Conservation (phyloP, 441 rosid species). For the Melastoma candidum region DNA sequence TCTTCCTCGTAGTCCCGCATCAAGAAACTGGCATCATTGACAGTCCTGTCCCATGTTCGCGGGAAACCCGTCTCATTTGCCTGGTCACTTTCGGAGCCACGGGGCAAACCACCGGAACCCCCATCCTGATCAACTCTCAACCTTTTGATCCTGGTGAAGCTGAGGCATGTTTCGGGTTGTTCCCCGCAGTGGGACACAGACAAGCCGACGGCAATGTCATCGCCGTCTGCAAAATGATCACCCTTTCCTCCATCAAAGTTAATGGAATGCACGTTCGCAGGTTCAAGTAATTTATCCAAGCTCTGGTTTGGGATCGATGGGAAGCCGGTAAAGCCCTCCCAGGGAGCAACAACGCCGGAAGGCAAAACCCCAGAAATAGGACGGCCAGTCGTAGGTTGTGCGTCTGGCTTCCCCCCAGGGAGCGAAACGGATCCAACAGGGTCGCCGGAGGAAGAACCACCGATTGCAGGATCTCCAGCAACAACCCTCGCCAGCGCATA, state of each 20-base stretch:
- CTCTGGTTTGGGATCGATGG: not conserved
- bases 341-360: not conserved
- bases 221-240: constrained; percentile 1
- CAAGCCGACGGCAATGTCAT: constrained; percentile 7
- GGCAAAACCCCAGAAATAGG: constrained; percentile 1
- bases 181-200: constrained; percentile 9
- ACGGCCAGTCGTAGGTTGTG: constrained; percentile 1
- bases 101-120: constrained; percentile 5
- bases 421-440: not conserved
- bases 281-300: constrained; percentile 1
- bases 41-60: not conserved
- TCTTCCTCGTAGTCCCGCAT: not conserved
- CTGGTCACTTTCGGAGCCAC: not conserved
- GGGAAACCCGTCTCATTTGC: not conserved
- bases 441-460: not conserved
- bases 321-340: constrained; percentile 4
- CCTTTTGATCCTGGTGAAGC: constrained; percentile 7
- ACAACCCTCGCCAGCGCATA: not conserved
- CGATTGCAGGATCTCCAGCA: not conserved
- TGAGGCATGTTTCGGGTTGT: constrained; percentile 8
- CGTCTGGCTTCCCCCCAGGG: constrained; percentile 4
- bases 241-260: constrained; percentile 4
- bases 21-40: constrained; percentile 1
- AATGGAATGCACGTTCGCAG: not conserved
- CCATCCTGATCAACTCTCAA: not conserved